A percentile compares a stretch with the other conserved stretches of the same genome.
Evolutionary conservation across 495 filamentous ascomycete genomes (phyloP).

Genomic region (Lasiosphaeria hispida): DNA sequence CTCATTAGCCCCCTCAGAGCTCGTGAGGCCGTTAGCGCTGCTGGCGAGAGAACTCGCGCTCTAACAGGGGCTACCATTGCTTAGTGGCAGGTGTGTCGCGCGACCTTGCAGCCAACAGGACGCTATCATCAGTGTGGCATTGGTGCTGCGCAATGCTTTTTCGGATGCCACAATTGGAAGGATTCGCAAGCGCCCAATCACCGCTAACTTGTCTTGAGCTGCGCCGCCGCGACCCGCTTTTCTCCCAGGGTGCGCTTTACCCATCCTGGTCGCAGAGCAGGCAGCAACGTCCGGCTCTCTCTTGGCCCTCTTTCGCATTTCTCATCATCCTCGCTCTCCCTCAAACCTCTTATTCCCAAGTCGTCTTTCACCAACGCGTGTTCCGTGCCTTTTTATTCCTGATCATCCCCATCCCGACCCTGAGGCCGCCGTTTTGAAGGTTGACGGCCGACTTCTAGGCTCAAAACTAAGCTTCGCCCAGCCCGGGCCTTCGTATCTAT

Average conservation of each 20-base stretch:
- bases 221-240: conserved; percentile 29
- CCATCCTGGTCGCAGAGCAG: conserved; percentile 28
- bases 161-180: conserved; percentile 23
- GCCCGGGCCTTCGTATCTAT: neutral
- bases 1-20: too few relatives aligned
- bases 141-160: conserved; percentile 22
- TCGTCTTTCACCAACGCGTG: conserved; percentile 15
- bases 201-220: conserved; percentile 12
- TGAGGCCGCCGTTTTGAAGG: conserved; percentile 19
- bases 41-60: neutral
- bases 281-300: conserved; percentile 31
- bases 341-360: conserved; percentile 12
- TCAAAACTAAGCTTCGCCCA: neutral
- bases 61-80: conserved; percentile 15
- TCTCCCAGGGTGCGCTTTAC: conserved; percentile 12
- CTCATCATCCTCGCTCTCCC: conserved; percentile 29
- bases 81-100: neutral
- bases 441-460: neutral
- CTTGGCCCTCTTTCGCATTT: conserved; percentile 28
- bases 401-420: conserved; percentile 13
- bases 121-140: conserved; percentile 23
- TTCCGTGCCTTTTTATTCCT: conserved; percentile 5
- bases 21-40: neutral
- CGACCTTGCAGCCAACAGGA: conserved; percentile 15
- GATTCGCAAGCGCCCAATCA: conserved; percentile 29